A percentile compares a stretch with the other conserved stretches of the same genome.
These are phyloP conservation scores for Xylaria longipes DNA, from an alignment of 495 filamentous ascomycete species.

Conservation along the genomic window DNA sequence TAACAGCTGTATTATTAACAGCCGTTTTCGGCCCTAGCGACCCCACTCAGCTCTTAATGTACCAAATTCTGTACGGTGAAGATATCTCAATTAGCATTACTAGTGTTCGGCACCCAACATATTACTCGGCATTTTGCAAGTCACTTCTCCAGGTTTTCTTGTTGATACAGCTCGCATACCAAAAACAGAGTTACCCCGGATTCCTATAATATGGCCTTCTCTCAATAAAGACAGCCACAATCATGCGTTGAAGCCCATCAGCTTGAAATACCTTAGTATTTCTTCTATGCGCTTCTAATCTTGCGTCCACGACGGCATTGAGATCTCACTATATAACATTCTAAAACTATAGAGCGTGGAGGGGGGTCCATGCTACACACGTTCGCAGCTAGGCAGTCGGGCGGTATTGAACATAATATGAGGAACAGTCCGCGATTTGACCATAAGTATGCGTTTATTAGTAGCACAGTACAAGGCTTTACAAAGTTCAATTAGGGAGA, in stretches of 20 bases:
- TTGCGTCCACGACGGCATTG: too few relatives aligned
- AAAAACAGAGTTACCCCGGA: neutral
- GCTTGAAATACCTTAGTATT: neutral
- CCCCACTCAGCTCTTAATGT: neutral
- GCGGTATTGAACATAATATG: too few relatives aligned
- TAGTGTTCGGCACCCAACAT: neutral
- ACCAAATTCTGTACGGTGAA: neutral
- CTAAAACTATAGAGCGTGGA: too few relatives aligned
- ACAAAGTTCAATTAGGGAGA: neutral
- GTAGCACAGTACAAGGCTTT: neutral
- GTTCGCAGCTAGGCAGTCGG: too few relatives aligned
- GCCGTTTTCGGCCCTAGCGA: slow-evolving; percentile 14
- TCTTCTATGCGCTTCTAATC: too few relatives aligned
- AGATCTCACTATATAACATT: too few relatives aligned
- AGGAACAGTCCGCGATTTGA: neutral
- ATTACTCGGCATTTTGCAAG: neutral
- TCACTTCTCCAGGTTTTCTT: neutral
- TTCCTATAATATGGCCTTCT: neutral
- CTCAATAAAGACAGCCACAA: neutral
- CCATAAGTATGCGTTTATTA: neutral
- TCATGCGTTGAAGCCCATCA: neutral
- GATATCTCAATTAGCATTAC: neutral
- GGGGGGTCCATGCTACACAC: too few relatives aligned
- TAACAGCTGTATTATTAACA: slow-evolving; percentile 6
- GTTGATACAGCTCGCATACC: neutral